phyloP scores from a whole-genome alignment of 192 early-diverging fungal genomes.

The Oehlia diaphana region DNA sequence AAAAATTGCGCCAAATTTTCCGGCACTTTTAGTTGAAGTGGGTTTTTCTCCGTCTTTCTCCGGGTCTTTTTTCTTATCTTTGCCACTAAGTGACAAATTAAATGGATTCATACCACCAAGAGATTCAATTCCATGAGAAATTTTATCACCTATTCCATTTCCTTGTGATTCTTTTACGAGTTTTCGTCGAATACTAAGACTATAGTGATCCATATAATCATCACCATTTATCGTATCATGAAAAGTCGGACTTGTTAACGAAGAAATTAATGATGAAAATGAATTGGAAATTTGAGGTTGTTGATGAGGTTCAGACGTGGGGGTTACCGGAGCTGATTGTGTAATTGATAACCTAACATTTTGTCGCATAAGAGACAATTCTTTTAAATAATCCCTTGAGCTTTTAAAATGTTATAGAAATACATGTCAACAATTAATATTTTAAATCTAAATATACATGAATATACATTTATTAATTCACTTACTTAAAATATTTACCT shows the following conservation, averaged over 20 bases:
- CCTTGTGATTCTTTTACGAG: background rate
- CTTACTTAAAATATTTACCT: constrained; percentile 40
- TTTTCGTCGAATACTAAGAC: background rate
- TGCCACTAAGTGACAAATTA: constrained; percentile 1
- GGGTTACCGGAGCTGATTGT: constrained; percentile 8
- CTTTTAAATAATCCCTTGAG: constrained; percentile 46
- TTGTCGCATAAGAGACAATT: constrained; percentile 33
- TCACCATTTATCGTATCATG: background rate
- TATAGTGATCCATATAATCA: background rate
- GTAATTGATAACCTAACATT: constrained; percentile 3
- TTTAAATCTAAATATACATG: background rate
- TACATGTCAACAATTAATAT: background rate
- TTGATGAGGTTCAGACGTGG: background rate
- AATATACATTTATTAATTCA: too few relatives aligned
- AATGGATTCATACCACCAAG: background rate
- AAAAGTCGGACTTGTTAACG: background rate
- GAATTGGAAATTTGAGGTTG: background rate
- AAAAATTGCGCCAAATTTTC: constrained; percentile 1
- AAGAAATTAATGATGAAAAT: constrained; percentile 7
- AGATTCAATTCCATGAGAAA: background rate
- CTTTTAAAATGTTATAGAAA: constrained; percentile 31
- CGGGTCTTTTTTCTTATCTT: constrained; percentile 6
- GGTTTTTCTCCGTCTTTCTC: background rate
- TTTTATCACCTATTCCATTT: background rate
- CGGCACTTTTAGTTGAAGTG: background rate